Base-by-base conservation (phyloP, 2,329 filamentous ascomycete genomes). In the Microsporum canis region DNA sequence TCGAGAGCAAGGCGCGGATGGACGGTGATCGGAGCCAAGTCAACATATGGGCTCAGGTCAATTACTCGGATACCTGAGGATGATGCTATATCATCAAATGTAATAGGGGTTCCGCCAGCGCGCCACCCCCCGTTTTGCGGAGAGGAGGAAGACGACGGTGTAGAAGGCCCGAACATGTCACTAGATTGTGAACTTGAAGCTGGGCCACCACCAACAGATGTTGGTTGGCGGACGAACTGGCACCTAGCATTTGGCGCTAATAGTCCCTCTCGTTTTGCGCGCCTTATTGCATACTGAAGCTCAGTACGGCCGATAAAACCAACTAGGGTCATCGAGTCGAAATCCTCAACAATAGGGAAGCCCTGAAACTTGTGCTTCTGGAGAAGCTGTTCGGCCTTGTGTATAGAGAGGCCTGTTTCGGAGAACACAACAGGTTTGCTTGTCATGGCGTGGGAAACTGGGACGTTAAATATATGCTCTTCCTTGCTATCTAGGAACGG, bases 401-500 rank as follows among this genome's bases (percentile, higher is more conserved):
- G 81, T 14, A 99, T 78, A 1, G 84, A 84, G 68, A 95, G 81
- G 38, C 89, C 91, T 0, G 81, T 82, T 0, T 86, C 83, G 0
- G 90, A 88, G 5, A 99, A 80, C 0, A 85, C 84, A 1, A 89
- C 84, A 0, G 91, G 82, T 58, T 88, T 83, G 1, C 82, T 82
- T 0, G 86, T 91, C 91, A 97, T 96, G 65, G 89, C 89, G 64
- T 89, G 84, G 0, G 89, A 94, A 7, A 97, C 94, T 0, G 94
- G 88, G 0, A 97, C 91, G 55, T 91, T 92, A 73, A 97, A 96
- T 59, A 91, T 91, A 74, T 96, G 91, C 61, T 97, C 94, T 73
- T 97, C 92, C 71, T 99, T 99, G 74, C 88, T 95, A 76, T 99
- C 94, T 2, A 99, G 80, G 75, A 95, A 99, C 0, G 94, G 94